Percentiles rank a stretch among this genome's conserved stretches.
Evolutionary conservation across 495 filamentous ascomycete species (phyloP).

Genomic region (Xylaria grammica): DNA sequence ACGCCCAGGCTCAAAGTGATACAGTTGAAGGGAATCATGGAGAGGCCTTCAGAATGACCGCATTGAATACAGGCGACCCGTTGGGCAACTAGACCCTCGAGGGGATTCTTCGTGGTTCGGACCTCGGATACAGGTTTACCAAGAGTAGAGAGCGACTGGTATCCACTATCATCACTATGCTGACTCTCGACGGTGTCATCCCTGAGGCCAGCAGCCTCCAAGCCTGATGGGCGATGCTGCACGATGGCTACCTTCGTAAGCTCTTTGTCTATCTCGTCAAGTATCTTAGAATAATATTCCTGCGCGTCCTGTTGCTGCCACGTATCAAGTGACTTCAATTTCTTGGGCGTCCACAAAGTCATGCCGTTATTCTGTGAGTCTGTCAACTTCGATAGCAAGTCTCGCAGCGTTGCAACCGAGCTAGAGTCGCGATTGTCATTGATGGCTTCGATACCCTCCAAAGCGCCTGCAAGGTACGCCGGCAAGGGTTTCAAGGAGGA

Average conservation of each 20-base stretch:
- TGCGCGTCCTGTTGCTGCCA: slow-evolving; percentile 99
- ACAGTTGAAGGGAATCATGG: slow-evolving; percentile 91
- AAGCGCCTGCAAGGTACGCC: slow-evolving; percentile 50
- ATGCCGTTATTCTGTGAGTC: slow-evolving; percentile 68
- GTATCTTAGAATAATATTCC: slow-evolving; percentile 91
- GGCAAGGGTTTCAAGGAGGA: slow-evolving; percentile 73
- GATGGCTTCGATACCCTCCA: slow-evolving; percentile 41
- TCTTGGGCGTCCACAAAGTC: slow-evolving; percentile 76
- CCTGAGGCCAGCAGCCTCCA: slow-evolving; percentile 34
- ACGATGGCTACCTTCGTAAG: slow-evolving; percentile 54
- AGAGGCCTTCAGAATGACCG: slow-evolving; percentile 83
- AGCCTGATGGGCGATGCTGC: slow-evolving; percentile 42
- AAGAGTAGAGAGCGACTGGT: slow-evolving; percentile 41
- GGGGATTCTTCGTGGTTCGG: slow-evolving; percentile 57
- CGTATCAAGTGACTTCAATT: slow-evolving; percentile 84
- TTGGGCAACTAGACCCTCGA: slow-evolving; percentile 89
- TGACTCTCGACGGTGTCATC: slow-evolving; percentile 48
- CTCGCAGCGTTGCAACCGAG: slow-evolving; percentile 59
- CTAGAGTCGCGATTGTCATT: slow-evolving; percentile 24
- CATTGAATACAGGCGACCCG: slow-evolving; percentile 87
- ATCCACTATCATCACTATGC: slow-evolving; percentile 56
- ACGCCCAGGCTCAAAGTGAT: slow-evolving; percentile 79
- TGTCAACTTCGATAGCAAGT: slow-evolving; percentile 70
- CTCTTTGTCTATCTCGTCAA: slow-evolving; percentile 86
- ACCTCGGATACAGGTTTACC: slow-evolving; percentile 32